Base-by-base conservation (phyloP, 2,329 filamentous ascomycete genomes). In the Epichloe gansuensis region DNA sequence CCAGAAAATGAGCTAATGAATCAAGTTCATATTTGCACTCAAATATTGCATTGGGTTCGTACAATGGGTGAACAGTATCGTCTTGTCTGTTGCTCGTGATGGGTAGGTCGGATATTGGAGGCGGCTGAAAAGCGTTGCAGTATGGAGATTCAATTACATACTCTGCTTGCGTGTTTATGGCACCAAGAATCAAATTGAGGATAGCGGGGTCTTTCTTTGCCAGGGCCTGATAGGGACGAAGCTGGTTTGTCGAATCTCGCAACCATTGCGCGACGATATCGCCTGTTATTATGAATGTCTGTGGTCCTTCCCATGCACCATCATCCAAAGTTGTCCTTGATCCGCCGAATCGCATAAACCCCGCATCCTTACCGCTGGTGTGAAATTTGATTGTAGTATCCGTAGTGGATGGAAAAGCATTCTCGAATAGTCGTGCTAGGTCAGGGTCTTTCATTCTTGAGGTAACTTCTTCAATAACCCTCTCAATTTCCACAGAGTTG, bases 21-120 rank as follows among this genome's bases (percentile, higher is more conserved):
- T 98, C 93, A 23, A 98, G 81, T 71, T 98, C 93, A 68, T 97
- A 98, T 70, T 98, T 98, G 79, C 93, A 98, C 69, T 98, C 93
- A 58, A 96, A 98, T 3, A 98, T 93, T 47, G 83, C 79, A 0
- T 76, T 80, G 0, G 85, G 85, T 62, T 97, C 89, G 64, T 95
- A 97, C 0, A 76, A 74, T 0, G 93, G 93, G 60, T 95, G 89
- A 0, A 98, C 93, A 8, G 65, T 69, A 63, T 98, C 93, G 21
- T 84, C 78, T 64, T 95, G 87, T 3, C 87, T 87, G 61, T 91
- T 95, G 60, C 79, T 77, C 15, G 82, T 84, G 5, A 84, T 73
- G 3, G 75, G 70, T 1, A 97, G 74, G 15, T 84, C 80, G 57
- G 88, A 90, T 6, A 89, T 87, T 2, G 87, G 84, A 0, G 93